Evolutionary conservation across 768 basidiomycete species (phyloP), one percentile per base, ranked within the genome.

Genomic region (Chlorophyllum brunneum): DNA sequence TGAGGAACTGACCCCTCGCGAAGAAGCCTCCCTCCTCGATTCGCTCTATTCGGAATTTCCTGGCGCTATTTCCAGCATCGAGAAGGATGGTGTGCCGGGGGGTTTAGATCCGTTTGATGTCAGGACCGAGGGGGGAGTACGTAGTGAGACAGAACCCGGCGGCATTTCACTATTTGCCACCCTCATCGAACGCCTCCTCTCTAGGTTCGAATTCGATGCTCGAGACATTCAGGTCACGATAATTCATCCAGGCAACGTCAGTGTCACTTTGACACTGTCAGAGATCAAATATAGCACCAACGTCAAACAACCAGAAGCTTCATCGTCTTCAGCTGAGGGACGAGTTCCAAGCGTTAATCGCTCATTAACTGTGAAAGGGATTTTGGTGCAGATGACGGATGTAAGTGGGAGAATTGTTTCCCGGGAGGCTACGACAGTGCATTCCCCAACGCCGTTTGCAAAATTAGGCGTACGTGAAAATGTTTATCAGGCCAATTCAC

Each of bases 141-240:
- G 67, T 46, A 47, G 64, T 18, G 84, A 86, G 43, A 61, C 67
- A 23, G 85, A 90, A 56, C 84, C 86, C 36, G 77, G 78, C 24
- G 92, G 89, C 15, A 82, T 92, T 22, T 89, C 89, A 13, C 70
- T 94, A 43, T 86, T 94, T 64, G 83, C 92, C 24, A 79, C 80
- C 41, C 76, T 94, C 50, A 83, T 93, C 41, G 91, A 93, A 61
- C 76, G 83, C 24, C 71, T 94, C 10, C 79, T 94, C 24, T 78
- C 88, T 13, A 79, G 85, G 55, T 88, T 94, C 62, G 82, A 88
- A 55, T 87, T 91, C 61, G 83, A 86, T 58, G 86, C 83, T 11
- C 62, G 74, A 23, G 82, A 91, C 61, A 80, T 82, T 31, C 80
- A 71, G 60, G 70, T 93, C 51, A 85, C 85, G 1, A 56, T 93